Percentiles rank a stretch among this genome's conserved stretches.
These are phyloP conservation scores for Yamadazyma laniorum DNA, from an alignment of 805 yeast genomes.

Conservation along the genomic window DNA sequence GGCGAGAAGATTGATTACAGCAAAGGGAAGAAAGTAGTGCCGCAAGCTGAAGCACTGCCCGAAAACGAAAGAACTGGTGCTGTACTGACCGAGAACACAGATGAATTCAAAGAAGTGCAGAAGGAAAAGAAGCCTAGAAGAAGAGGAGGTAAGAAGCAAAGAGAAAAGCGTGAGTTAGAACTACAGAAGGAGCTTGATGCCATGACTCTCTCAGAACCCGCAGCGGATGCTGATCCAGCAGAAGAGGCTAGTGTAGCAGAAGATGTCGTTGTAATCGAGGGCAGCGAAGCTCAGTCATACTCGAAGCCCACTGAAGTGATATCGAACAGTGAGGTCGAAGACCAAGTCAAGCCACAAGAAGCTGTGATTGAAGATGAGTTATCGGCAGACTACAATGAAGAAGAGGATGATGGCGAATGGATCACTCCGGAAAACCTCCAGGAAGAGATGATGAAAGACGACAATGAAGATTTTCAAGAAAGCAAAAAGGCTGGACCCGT, in stretches of 20 bases:
- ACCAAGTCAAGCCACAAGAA: neutral
- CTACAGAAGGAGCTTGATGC: slow-evolving; percentile 25
- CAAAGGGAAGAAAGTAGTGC: slow-evolving; percentile 7
- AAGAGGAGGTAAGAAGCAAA: slow-evolving; percentile 66
- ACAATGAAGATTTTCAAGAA: slow-evolving; percentile 52
- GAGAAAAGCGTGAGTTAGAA: slow-evolving; percentile 51
- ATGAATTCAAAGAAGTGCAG: slow-evolving; percentile 7
- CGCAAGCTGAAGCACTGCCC: slow-evolving; percentile 13
- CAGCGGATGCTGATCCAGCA: neutral
- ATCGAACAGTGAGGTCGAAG: too few relatives aligned
- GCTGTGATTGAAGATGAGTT: slow-evolving; percentile 15
- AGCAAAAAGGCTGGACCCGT: slow-evolving; percentile 25
- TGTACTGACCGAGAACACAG: slow-evolving; percentile 12
- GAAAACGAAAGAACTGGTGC: slow-evolving; percentile 7
- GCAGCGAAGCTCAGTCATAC: neutral
- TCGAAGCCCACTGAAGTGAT: too few relatives aligned
- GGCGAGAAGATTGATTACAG: slow-evolving; percentile 50
- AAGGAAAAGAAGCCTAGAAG: slow-evolving; percentile 36
- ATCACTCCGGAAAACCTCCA: slow-evolving; percentile 83
- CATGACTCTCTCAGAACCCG: slow-evolving; percentile 4
- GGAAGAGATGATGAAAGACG: slow-evolving; percentile 67
- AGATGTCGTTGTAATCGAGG: neutral
- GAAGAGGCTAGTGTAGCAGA: neutral
- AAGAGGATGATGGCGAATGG: slow-evolving; percentile 87
- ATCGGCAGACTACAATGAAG: slow-evolving; percentile 61